phyloP scores from a whole-genome alignment of 495 filamentous ascomycete species.

The Bryoglossum gracile region DNA sequence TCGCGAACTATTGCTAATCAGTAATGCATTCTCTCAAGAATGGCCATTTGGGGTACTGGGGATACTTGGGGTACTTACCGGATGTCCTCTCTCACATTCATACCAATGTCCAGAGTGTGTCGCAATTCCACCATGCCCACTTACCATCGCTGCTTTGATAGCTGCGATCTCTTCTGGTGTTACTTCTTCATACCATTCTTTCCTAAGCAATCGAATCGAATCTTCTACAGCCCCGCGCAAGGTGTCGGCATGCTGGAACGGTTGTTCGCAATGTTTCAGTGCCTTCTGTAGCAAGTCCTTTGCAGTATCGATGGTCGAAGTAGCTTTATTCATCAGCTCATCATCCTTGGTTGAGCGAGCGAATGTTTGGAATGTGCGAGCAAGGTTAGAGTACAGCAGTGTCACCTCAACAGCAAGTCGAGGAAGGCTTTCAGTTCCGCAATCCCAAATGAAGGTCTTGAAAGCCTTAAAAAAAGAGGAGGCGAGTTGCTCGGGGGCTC shows the following conservation, averaged over 20 bases:
- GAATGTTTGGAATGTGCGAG: slow-evolving; percentile 19
- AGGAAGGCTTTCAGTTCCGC: slow-evolving; percentile 20
- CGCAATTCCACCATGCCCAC: slow-evolving; percentile 22
- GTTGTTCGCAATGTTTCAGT: slow-evolving; percentile 12
- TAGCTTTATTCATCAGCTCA: slow-evolving; percentile 15
- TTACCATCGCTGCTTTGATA: slow-evolving; percentile 31
- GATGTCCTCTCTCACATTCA: slow-evolving; percentile 29
- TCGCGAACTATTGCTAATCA: slow-evolving; percentile 41
- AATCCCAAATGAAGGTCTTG: slow-evolving; percentile 21
- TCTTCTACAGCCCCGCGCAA: slow-evolving; percentile 22
- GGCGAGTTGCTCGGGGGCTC: slow-evolving; percentile 9
- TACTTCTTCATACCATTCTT: slow-evolving; percentile 24
- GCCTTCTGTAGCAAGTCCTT: slow-evolving; percentile 17
- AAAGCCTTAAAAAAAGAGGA: slow-evolving; percentile 16
- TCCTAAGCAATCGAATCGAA: slow-evolving; percentile 10
- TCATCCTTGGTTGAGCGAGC: slow-evolving; percentile 12
- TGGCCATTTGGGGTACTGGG: no score
- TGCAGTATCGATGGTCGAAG: slow-evolving; percentile 13
- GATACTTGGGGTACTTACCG: no score
- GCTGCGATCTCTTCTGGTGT: slow-evolving; percentile 26
- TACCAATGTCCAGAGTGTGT: slow-evolving; percentile 33
- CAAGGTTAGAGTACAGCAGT: slow-evolving; percentile 18
- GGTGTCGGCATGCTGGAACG: slow-evolving; percentile 17
- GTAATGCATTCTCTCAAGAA: no score
- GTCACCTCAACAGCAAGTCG: slow-evolving; percentile 23